phyloP scores from a whole-genome alignment of 345 rosid genomes.

The Arabis alpina region DNA sequence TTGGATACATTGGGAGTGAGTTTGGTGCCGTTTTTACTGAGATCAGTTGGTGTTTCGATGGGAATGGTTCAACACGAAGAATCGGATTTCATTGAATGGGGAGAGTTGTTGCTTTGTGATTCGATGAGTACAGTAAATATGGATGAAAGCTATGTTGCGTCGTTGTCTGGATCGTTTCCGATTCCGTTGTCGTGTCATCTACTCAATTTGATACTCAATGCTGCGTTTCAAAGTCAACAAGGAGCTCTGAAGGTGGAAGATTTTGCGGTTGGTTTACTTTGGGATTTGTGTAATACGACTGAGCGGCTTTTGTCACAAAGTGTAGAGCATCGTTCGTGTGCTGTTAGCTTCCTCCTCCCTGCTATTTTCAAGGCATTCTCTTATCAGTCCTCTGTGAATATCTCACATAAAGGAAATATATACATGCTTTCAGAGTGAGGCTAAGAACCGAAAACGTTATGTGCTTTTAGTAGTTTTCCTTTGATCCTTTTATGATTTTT shows the following conservation, averaged over 20 bases:
- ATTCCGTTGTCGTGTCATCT: constrained; percentile 71
- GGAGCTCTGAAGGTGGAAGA: constrained; percentile 45
- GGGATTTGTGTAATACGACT: constrained; percentile 66
- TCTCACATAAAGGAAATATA: constrained; percentile 49
- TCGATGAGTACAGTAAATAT: constrained; percentile 23
- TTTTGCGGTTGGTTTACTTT: constrained; percentile 60
- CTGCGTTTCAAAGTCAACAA: constrained; percentile 52
- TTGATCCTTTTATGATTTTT: not conserved
- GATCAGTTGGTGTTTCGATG: constrained; percentile 60
- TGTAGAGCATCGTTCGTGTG: constrained; percentile 77
- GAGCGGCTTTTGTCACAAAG: constrained; percentile 70
- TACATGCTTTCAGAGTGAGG: constrained; percentile 60
- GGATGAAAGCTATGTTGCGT: constrained; percentile 43
- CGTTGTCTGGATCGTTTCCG: constrained; percentile 51
- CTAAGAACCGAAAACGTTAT: constrained; percentile 15
- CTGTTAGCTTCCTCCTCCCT: constrained; percentile 74
- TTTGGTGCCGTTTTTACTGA: constrained; percentile 75
- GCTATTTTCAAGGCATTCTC: constrained; percentile 66
- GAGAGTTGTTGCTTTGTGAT: constrained; percentile 33
- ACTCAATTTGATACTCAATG: constrained; percentile 57
- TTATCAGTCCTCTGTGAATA: constrained; percentile 44
- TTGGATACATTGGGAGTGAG: constrained; percentile 64
- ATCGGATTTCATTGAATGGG: constrained; percentile 53
- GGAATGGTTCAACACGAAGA: constrained; percentile 55
- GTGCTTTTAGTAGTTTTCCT: not conserved